Evolutionary conservation across 306 rosid species (phyloP).

Genomic region (Oemleria cerasiformis): DNA sequence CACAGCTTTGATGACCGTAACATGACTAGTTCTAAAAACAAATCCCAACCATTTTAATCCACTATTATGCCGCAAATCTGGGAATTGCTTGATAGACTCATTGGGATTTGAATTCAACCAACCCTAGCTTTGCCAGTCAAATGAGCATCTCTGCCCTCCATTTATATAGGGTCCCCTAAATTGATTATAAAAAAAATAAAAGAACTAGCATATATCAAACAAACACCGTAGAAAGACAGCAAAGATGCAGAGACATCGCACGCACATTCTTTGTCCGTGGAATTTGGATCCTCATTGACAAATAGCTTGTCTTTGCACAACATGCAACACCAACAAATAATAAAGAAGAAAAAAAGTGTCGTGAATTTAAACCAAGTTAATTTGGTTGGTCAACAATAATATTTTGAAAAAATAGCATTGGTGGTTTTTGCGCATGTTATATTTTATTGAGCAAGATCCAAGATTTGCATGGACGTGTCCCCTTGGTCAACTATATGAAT

Average conservation of each 20-base stretch:
- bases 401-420: not conserved
- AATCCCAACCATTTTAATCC: not conserved
- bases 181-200: no score
- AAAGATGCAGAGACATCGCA: slow-evolving; percentile 32
- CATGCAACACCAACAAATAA: not conserved
- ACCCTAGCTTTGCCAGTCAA: slow-evolving; percentile 3
- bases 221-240: slow-evolving; percentile 22
- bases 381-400: not conserved
- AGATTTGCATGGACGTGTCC: slow-evolving; percentile 35
- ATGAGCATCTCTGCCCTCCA: not conserved
- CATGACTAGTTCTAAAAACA: not conserved
- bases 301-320: not conserved
- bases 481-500: slow-evolving; percentile 46
- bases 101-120: slow-evolving; percentile 11
- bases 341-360: not conserved
- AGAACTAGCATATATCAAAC: not conserved
- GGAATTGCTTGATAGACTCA: not conserved
- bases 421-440: not conserved
- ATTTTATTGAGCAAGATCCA: slow-evolving; percentile 51
- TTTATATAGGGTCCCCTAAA: not conserved
- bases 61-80: slow-evolving; percentile 19
- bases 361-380: not conserved
- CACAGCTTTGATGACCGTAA: slow-evolving; percentile 1
- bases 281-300: slow-evolving; percentile 23
- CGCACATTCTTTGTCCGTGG: slow-evolving; percentile 35